A percentile compares a stretch with the other conserved stretches of the same genome.
These are phyloP conservation scores for Vitis amurensis DNA, from an alignment of 164 flowering plant species.

Conservation along the genomic window DNA sequence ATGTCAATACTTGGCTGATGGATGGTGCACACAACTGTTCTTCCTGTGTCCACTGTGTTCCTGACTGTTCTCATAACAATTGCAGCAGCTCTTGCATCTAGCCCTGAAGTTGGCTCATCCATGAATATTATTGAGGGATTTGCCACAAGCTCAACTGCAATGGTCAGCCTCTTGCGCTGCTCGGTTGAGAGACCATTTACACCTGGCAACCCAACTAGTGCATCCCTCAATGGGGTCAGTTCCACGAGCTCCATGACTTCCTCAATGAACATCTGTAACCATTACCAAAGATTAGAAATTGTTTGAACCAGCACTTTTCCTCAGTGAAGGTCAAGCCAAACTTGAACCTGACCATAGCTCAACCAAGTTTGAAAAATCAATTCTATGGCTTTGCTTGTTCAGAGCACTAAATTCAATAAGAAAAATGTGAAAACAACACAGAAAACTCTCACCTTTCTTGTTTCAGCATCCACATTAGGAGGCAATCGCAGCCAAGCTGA, in stretches of 20 bases:
- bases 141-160: constrained; percentile 65
- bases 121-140: constrained; percentile 70
- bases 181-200: constrained; percentile 59
- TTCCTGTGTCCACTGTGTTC: constrained; percentile 66
- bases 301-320: too few species aligned
- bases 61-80: constrained; percentile 70
- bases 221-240: constrained; percentile 33
- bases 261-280: constrained; percentile 48
- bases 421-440: too few species aligned
- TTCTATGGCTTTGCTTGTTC: too few species aligned
- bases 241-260: constrained; percentile 65
- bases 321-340: too few species aligned
- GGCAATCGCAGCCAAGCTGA: too few species aligned
- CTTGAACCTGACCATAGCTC: too few species aligned
- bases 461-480: too few species aligned
- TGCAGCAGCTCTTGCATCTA: constrained; percentile 75
- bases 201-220: constrained; percentile 58
- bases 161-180: constrained; percentile 63
- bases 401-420: too few species aligned
- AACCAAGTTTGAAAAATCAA: too few species aligned
- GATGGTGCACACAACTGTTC: constrained; percentile 70
- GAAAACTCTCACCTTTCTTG: too few species aligned
- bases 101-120: constrained; percentile 77
- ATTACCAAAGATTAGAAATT: background rate
- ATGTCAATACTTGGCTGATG: constrained; percentile 74